Conservation (phyloP, 768 basidiomycete genomes). For the Pleurotus giganteus region DNA sequence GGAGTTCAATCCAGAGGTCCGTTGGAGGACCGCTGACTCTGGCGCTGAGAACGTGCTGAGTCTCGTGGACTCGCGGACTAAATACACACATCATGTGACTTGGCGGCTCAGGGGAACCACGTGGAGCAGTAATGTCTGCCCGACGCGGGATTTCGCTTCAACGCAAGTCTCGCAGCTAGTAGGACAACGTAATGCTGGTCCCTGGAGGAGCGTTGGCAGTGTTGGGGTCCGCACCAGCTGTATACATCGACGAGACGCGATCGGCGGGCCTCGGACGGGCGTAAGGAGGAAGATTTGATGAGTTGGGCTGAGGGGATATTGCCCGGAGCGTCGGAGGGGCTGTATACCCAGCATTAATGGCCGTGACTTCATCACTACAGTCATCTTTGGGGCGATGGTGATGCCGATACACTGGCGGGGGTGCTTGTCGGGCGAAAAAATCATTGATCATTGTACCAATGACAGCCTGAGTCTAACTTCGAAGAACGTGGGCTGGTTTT, state of each 20-base stretch:
- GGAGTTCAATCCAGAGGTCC: too few species aligned
- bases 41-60: too few species aligned
- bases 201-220: constrained; percentile 64
- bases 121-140: too few species aligned
- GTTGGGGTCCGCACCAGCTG: constrained; percentile 58
- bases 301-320: not conserved
- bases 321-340: constrained; percentile 15
- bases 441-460: constrained; percentile 77
- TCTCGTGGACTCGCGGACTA: too few species aligned
- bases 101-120: too few species aligned
- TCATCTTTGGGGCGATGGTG: constrained; percentile 25
- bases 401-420: constrained; percentile 47
- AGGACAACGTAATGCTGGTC: constrained; percentile 64
- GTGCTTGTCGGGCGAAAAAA: constrained; percentile 71
- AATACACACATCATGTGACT: too few species aligned
- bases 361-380: constrained; percentile 15
- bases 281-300: constrained; percentile 6
- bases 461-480: constrained; percentile 78
- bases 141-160: constrained; percentile 41
- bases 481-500: constrained; percentile 59
- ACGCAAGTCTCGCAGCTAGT: constrained; percentile 76
- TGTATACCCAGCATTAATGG: constrained; percentile 18
- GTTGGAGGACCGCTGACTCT: too few species aligned
- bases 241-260: constrained; percentile 52
- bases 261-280: constrained; percentile 25